These are phyloP conservation scores for Fusarium kyushuense DNA, from an alignment of 2,329 filamentous ascomycete species.

Conservation along the genomic window DNA sequence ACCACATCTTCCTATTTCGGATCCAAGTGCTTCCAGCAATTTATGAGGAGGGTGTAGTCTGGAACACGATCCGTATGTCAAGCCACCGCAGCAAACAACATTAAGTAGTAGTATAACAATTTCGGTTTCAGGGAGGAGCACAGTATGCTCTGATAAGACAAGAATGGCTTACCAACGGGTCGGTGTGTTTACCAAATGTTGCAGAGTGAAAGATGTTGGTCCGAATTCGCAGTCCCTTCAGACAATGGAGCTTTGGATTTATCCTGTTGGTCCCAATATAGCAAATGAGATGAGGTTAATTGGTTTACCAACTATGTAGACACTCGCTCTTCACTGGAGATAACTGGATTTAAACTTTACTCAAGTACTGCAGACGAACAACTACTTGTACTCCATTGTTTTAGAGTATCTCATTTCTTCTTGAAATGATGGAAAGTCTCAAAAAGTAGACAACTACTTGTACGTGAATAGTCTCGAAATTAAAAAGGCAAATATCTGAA, in stretches of 20 bases:
- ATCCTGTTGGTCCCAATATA: background rate
- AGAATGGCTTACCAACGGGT: background rate
- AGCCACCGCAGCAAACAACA: conserved; percentile 30
- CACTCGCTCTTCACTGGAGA: background rate
- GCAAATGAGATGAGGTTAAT: background rate
- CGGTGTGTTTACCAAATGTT: background rate
- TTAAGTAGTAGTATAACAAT: conserved; percentile 5
- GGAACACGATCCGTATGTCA: conserved; percentile 18
- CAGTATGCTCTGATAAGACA: background rate
- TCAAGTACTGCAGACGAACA: background rate
- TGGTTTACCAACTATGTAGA: conserved; percentile 14
- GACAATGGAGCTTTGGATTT: background rate
- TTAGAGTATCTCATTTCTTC: no score
- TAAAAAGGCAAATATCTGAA: background rate
- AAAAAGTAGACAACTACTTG: no score
- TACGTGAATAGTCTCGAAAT: background rate
- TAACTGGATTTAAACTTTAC: background rate
- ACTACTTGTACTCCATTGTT: no score
- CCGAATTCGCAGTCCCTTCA: background rate
- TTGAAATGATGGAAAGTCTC: no score
- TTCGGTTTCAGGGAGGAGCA: background rate
- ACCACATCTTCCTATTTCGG: conserved; percentile 28
- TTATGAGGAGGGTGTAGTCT: conserved; percentile 14
- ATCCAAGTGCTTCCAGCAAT: conserved; percentile 9
- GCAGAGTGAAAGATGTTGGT: background rate